Base-by-base conservation (phyloP, 2,329 filamentous ascomycete species). In the Bipolaris cookei region DNA sequence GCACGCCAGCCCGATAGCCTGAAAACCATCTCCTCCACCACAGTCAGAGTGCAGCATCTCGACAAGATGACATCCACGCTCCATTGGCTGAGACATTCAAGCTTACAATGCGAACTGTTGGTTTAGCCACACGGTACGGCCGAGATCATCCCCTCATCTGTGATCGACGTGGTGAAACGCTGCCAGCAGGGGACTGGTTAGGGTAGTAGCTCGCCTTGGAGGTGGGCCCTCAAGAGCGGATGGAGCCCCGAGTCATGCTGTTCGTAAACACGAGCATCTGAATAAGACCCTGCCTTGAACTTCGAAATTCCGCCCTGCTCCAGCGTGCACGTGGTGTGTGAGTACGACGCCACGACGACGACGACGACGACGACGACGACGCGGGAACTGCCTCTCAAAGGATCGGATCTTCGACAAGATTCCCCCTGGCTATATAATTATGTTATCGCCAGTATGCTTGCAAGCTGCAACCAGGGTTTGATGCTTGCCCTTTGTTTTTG, bases 91-190 rank as follows among this genome's bases (percentile, higher is more conserved):
- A 21, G 20, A 18, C 6, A 14, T 42, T 30, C 13, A 35, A 28
- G 45, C 51, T 35, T 48, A 30, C 42, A 14, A 49, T 56, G 49
- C 59, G 56, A 59, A 56, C 52, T 43, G 43, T 58, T 58, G 14
- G 50, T 41, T 44, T 49, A 35, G 42, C 37, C 49, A 56, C 53
- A 37, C 51, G 45, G 59, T 55, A 45, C 52, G 41, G 34, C 46
- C 49, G 43, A 51, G 35, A 53, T 56, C 35, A 28, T 38, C 49
- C 43, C 45, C 35, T 39, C 43, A 38, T 38, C 23, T 53, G 28
- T 35, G 43, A 52, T 47, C 46, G 48, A n/a, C 18, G 21, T 28
- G 16, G 39, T 51, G 51, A 55, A 48, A 58, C 58, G 23, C 35
- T 54, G 39, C 51, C 34, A 37, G 21, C 51, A 45, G 55, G 55